A percentile compares a stretch with the other conserved stretches of the same genome.
Conservation (phyloP, 768 basidiomycete species). For the Amanita pallidorosea region DNA sequence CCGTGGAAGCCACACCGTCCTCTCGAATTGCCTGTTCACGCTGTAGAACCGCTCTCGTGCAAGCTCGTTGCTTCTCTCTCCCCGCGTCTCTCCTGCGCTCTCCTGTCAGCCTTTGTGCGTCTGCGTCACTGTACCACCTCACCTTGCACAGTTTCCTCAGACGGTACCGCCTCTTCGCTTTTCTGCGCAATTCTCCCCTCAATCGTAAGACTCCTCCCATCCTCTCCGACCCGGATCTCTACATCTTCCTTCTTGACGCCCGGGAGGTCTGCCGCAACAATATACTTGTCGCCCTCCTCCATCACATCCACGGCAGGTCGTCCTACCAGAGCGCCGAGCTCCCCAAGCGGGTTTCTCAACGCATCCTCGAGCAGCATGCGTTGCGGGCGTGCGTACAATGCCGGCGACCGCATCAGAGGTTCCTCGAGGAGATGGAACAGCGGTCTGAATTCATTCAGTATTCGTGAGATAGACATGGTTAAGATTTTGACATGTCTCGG, state of each 20-base stretch:
- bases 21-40: slow-evolving; percentile 43
- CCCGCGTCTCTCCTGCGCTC: slow-evolving; percentile 6
- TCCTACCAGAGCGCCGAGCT: slow-evolving; percentile 6
- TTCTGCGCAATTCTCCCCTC: slow-evolving; percentile 44
- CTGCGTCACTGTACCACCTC: slow-evolving; percentile 12
- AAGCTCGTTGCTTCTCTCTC: slow-evolving; percentile 30
- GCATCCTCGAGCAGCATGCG: slow-evolving; percentile 33
- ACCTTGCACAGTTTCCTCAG: slow-evolving; percentile 13
- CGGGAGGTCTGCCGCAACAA: slow-evolving; percentile 70
- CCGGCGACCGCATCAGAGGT: slow-evolving; percentile 35
- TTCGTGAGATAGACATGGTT: slow-evolving; percentile 56
- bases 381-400: slow-evolving; percentile 4
- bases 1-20: slow-evolving; percentile 64
- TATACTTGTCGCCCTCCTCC: slow-evolving; percentile 53
- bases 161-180: slow-evolving; percentile 8
- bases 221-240: slow-evolving; percentile 59
- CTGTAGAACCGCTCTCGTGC: slow-evolving; percentile 53
- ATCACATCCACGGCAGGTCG: slow-evolving; percentile 58
- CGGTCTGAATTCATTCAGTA: slow-evolving; percentile 62
- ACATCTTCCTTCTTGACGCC: slow-evolving; percentile 73
- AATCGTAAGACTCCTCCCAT: slow-evolving; percentile 61
- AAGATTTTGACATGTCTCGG: neutral
- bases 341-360: slow-evolving; percentile 19
- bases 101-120: neutral
- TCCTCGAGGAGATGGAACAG: slow-evolving; percentile 71